Evolutionary conservation across 2,329 filamentous ascomycete genomes (phyloP), one percentile per base, ranked within the genome.

Genomic region (Monilinia polystroma): DNA sequence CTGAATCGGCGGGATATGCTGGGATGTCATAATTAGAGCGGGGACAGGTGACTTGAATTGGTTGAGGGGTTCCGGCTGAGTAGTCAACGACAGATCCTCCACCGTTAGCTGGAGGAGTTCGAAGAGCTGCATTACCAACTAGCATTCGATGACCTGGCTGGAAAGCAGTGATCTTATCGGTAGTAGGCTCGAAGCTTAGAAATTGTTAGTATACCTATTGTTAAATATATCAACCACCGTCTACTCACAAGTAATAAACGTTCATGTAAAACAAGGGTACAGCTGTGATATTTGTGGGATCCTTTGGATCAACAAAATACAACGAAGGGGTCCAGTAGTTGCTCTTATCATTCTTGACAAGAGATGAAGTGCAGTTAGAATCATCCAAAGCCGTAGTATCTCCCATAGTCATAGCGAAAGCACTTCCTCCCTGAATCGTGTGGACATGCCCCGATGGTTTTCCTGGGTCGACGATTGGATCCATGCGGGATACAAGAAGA

Each of bases 251-350:
- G 79, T 94, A 93, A 81, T 95, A 95, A 69, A 85, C 85, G 74
- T 88, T 88, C 84, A 89, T 87, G 76, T 91, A 91, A 73, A 89
- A 87, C 69, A 90, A 84, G 82, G 43, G 69, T 16, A 76, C 75
- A 10, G 69, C 89, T 78, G 76, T 85, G 62, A 86, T 89, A 26
- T 63, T 86, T 66, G 87, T 81, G 67, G 89, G 86, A 72, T 90
- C 89, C 16, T 79, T 74, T 6, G 76, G 75, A 74, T 93, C 85
- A 75, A 88, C 78, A 78, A 96, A 97, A 80, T 94, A 93, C 70
- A 96, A 76, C 2, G 85, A 80, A 0, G 93, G 93, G 63, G 87
- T 86, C 91, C 92, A 97, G 80, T 97, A 97, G 43, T 87, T 88
- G n/a, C 92, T 96, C 79, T 88, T 90, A 79, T 97, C 93, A 79